Percentiles rank a stretch among this genome's conserved stretches.
Conservation (phyloP, 257 asterid species). For the Nicotiana noctiflora region DNA sequence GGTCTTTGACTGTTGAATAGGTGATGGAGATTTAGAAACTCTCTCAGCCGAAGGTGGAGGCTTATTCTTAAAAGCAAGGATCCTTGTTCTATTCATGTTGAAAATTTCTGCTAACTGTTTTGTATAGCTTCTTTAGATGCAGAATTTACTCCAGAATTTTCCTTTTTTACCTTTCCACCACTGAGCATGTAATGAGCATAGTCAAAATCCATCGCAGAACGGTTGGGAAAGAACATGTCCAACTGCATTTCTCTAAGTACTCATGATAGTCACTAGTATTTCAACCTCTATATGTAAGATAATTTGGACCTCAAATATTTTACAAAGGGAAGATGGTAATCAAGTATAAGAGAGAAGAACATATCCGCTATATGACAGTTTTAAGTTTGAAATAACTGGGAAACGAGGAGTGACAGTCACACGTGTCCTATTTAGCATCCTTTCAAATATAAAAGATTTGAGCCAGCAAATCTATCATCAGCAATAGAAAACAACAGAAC, state of each 20-base stretch:
- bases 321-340: background rate
- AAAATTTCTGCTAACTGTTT: slow-evolving; percentile 75
- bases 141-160: slow-evolving; percentile 49
- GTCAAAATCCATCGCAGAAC: slow-evolving; percentile 91
- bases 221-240: slow-evolving; percentile 93
- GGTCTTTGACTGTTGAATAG: slow-evolving; percentile 45
- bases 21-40: slow-evolving; percentile 34
- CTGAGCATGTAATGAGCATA: slow-evolving; percentile 88
- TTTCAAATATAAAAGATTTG: background rate
- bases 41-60: slow-evolving; percentile 59
- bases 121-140: slow-evolving; percentile 80
- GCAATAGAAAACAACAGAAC: background rate
- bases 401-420: background rate
- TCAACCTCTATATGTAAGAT: background rate
- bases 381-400: background rate
- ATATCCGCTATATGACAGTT: background rate
- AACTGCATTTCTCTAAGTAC: slow-evolving; percentile 32
- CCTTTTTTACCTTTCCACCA: slow-evolving; percentile 69
- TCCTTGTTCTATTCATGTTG: slow-evolving; percentile 78
- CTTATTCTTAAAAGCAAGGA: slow-evolving; percentile 86
- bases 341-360: background rate
- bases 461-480: background rate
- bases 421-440: background rate
- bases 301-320: background rate
- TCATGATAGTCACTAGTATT: background rate